Evolutionary conservation across 2,329 filamentous ascomycete genomes (phyloP).

Genomic region (Cladorrhinum sp.): DNA sequence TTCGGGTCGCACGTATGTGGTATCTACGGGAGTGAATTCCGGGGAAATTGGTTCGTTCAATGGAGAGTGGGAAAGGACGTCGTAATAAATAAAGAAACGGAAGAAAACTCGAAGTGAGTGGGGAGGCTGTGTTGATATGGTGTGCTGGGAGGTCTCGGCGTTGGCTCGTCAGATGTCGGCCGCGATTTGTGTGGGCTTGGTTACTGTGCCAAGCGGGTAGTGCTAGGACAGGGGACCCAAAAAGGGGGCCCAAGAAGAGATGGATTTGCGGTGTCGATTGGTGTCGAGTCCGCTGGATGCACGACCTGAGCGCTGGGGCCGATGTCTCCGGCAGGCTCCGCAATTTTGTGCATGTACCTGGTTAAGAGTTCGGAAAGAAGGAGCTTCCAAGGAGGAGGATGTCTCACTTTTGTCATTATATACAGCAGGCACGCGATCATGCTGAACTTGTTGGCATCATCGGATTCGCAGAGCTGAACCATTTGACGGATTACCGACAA

Average conservation of each 20-base stretch:
- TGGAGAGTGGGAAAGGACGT: background rate
- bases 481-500: conserved; percentile 7
- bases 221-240: conserved; percentile 5
- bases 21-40: background rate
- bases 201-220: conserved; percentile 11
- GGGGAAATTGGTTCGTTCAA: background rate
- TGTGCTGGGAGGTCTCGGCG: conserved; percentile 14
- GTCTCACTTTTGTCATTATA: conserved; percentile 9
- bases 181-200: conserved; percentile 9
- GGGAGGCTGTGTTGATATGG: conserved; percentile 6
- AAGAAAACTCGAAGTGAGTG: background rate
- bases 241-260: conserved; percentile 9
- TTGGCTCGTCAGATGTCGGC: conserved; percentile 10
- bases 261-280: conserved; percentile 24
- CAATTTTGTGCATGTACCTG: conserved; percentile 2
- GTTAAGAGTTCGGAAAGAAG: background rate
- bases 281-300: conserved; percentile 6
- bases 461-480: conserved; percentile 13
- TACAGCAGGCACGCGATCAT: conserved; percentile 20
- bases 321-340: conserved; percentile 15
- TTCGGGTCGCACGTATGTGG: conserved; percentile 2
- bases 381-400: background rate
- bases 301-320: conserved; percentile 9
- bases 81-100: background rate
- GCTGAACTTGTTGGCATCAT: background rate